phyloP scores from a whole-genome alignment of 345 rosid genomes.

The Hibiscus mutabilis region DNA sequence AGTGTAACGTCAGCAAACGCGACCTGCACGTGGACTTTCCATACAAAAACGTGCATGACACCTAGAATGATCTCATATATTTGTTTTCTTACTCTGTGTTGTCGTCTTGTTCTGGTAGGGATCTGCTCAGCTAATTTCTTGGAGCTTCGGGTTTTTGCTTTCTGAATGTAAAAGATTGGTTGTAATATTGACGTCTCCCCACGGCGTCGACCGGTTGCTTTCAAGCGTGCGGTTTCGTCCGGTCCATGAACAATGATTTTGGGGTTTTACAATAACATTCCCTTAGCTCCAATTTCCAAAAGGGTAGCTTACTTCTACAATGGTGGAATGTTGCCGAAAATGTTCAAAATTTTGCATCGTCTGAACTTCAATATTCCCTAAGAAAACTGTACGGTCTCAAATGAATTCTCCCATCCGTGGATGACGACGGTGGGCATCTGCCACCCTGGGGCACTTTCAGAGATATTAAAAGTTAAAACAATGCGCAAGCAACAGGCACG shows the following conservation, averaged over 20 bases:
- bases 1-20: neutral
- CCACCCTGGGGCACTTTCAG: conserved; percentile 5
- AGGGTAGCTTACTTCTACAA: neutral
- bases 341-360: neutral
- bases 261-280: neutral
- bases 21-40: neutral
- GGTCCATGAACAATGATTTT: neutral
- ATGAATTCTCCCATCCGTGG: neutral
- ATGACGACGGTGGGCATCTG: conserved; percentile 14
- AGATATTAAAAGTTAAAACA: neutral
- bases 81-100: neutral
- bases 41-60: neutral
- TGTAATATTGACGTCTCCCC: no score
- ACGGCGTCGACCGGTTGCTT: neutral
- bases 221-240: neutral
- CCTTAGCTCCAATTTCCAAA: neutral
- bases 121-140: neutral
- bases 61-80: conserved; percentile 13
- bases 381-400: neutral
- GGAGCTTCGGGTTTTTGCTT: neutral
- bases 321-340: neutral
- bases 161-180: conserved; percentile 4
- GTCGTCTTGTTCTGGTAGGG: no score
- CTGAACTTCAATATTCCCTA: neutral
- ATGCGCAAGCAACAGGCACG: conserved; percentile 8